A percentile compares a stretch with the other conserved stretches of the same genome.
These are phyloP conservation scores for Epichloe uncinata DNA, from an alignment of 2,329 filamentous ascomycete genomes.

Conservation along the genomic window DNA sequence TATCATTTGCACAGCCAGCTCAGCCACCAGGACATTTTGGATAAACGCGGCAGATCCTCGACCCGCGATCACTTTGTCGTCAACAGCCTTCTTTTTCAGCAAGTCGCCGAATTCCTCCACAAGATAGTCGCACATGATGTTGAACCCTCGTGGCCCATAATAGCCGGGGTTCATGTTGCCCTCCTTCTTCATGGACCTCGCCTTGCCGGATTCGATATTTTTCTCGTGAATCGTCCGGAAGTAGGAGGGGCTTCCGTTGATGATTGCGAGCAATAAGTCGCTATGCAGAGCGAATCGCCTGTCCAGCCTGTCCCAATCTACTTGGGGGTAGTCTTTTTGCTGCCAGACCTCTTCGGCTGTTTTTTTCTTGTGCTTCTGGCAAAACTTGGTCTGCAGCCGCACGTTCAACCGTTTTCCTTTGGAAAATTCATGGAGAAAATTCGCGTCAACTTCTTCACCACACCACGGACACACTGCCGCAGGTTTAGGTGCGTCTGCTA, in stretches of 20 bases:
- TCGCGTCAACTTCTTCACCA: constrained; percentile 40
- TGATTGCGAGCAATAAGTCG: constrained; percentile 40
- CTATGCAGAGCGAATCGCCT: constrained; percentile 44
- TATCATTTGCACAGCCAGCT: constrained; percentile 43
- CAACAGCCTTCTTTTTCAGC: constrained; percentile 47
- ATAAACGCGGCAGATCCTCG: constrained; percentile 57
- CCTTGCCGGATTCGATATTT: constrained; percentile 42
- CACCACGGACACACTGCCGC: constrained; percentile 52
- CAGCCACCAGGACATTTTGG: constrained; percentile 65
- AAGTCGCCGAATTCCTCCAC: constrained; percentile 44
- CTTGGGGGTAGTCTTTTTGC: constrained; percentile 48
- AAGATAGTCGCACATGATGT: constrained; percentile 57
- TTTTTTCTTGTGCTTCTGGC: constrained; percentile 44
- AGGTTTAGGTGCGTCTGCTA: neutral
- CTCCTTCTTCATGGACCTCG: constrained; percentile 45
- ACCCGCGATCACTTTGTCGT: constrained; percentile 52
- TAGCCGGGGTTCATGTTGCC: constrained; percentile 60
- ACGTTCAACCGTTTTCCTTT: constrained; percentile 37
- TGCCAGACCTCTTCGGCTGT: constrained; percentile 36
- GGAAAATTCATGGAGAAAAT: constrained; percentile 39
- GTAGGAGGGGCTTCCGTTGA: constrained; percentile 46
- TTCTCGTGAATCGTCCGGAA: constrained; percentile 45
- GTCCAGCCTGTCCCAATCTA: constrained; percentile 54
- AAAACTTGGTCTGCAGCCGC: constrained; percentile 48
- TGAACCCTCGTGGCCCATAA: constrained; percentile 65